Percentiles rank a stretch among this genome's conserved stretches.
Conservation (phyloP, 768 basidiomycete genomes). For the Collybia mongolica region DNA sequence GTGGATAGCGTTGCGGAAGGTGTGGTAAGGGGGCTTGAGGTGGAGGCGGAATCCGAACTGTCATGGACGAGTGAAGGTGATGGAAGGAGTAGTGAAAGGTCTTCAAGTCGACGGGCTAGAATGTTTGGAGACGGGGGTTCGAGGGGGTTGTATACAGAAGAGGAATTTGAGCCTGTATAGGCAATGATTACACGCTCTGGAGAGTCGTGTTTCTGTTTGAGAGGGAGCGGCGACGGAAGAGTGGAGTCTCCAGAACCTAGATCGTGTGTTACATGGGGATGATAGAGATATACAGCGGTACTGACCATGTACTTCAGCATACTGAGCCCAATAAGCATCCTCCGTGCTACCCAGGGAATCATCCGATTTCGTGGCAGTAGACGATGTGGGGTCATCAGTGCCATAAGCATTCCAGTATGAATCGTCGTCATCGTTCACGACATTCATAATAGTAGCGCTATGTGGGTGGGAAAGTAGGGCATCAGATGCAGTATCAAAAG, state of each 20-base stretch:
- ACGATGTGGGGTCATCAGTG: conserved; percentile 44
- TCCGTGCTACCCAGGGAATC: conserved; percentile 30
- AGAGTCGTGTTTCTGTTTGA: conserved; percentile 23
- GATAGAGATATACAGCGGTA: not conserved
- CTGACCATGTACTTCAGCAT: conserved; percentile 67
- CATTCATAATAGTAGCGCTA: conserved; percentile 18
- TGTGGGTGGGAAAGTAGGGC: conserved; percentile 24
- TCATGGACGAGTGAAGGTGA: conserved; percentile 24
- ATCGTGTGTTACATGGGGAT: conserved; percentile 1
- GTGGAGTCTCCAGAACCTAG: conserved; percentile 75
- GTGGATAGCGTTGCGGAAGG: conserved; percentile 7
- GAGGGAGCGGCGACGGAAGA: conserved; percentile 48
- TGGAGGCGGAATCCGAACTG: conserved; percentile 19
- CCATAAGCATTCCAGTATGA: conserved; percentile 73
- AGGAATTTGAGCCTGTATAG: conserved; percentile 23
- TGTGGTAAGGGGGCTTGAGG: conserved; percentile 2
- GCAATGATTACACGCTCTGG: conserved; percentile 31
- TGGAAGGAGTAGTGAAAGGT: conserved; percentile 23
- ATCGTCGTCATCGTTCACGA: conserved; percentile 39
- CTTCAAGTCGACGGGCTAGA: conserved; percentile 39
- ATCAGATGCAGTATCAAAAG: conserved; percentile 27
- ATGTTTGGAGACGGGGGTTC: conserved; percentile 39
- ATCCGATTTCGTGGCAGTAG: conserved; percentile 9
- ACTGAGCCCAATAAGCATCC: conserved; percentile 79
- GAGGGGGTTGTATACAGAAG: conserved; percentile 36